Percentiles rank a stretch among this genome's conserved stretches.
phyloP scores from a whole-genome alignment of 2,329 filamentous ascomycete genomes.

The Monilinia laxa region DNA sequence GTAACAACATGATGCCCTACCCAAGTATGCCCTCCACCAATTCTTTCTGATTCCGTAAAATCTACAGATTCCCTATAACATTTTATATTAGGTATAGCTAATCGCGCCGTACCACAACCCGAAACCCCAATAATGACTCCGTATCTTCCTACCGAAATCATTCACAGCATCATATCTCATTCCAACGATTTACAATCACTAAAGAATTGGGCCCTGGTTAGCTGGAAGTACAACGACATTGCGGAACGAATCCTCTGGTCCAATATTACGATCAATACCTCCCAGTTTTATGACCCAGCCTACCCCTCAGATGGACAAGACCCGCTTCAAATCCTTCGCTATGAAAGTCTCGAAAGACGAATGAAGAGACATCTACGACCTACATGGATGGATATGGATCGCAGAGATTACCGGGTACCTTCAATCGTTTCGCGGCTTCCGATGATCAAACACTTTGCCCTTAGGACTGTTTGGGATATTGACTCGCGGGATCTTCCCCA shows the following conservation, averaged over 20 bases:
- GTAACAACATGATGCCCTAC: constrained; percentile 12
- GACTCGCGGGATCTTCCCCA: constrained; percentile 20
- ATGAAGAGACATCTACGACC: not conserved
- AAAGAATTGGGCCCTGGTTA: constrained; percentile 22
- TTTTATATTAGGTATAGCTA: constrained; percentile 9
- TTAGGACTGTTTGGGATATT: constrained; percentile 24
- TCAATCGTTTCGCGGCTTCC: constrained; percentile 18
- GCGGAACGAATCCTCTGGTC: constrained; percentile 23
- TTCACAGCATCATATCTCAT: constrained; percentile 21
- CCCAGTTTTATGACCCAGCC: constrained; percentile 21
- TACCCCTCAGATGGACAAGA: constrained; percentile 18
- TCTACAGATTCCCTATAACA: not conserved
- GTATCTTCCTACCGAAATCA: constrained; percentile 20
- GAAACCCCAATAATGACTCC: constrained; percentile 20
- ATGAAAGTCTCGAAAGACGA: constrained; percentile 15
- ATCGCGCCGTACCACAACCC: constrained; percentile 7
- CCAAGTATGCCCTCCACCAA: constrained; percentile 6
- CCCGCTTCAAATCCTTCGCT: constrained; percentile 15
- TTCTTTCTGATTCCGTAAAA: not conserved
- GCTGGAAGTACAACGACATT: constrained; percentile 16
- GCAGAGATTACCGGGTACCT: constrained; percentile 12
- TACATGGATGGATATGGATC: not conserved
- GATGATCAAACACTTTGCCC: constrained; percentile 17
- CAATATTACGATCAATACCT: constrained; percentile 23
- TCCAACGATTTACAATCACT: constrained; percentile 22